These are phyloP conservation scores for Cystobasidium slooffiae DNA, from an alignment of 1,284 basidiomycete species.

Conservation along the genomic window DNA sequence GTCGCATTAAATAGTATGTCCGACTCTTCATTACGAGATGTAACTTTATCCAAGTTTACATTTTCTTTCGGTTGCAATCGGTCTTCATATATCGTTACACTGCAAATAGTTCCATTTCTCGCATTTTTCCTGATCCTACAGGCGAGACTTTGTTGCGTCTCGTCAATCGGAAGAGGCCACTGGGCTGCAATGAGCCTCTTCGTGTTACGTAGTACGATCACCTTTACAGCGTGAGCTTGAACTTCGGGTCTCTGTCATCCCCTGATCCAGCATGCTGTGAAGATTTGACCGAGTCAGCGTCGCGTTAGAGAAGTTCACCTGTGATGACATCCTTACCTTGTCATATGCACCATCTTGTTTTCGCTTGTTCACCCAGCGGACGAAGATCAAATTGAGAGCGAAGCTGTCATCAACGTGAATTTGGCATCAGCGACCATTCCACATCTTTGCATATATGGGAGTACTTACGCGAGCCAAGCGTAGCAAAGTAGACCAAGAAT, in stretches of 20 bases:
- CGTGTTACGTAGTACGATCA: not conserved
- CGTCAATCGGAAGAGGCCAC: too few species aligned
- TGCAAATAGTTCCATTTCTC: not conserved
- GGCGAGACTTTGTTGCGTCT: not conserved
- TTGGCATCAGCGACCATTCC: not conserved
- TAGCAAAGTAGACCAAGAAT: conserved; percentile 53
- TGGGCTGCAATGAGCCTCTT: too few species aligned
- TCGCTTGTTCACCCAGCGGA: conserved; percentile 47
- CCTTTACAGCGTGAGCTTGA: conserved; percentile 52
- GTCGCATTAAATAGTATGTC: too few species aligned
- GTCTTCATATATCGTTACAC: not conserved
- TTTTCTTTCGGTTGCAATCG: too few species aligned
- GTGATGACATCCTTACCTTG: conserved; percentile 17
- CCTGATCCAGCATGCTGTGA: conserved; percentile 49
- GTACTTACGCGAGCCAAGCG: conserved; percentile 49
- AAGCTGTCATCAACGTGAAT: conserved; percentile 28
- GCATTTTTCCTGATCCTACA: not conserved
- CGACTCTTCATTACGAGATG: too few species aligned
- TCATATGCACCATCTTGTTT: conserved; percentile 51
- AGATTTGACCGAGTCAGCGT: not conserved
- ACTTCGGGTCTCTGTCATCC: conserved; percentile 52
- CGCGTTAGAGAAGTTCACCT: not conserved
- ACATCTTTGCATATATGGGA: not conserved
- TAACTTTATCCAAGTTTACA: too few species aligned
- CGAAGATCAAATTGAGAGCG: conserved; percentile 50